Percentiles rank a stretch among this genome's conserved stretches.
phyloP scores from a whole-genome alignment of 176 grass and related monocot species.

The Carex pumila region DNA sequence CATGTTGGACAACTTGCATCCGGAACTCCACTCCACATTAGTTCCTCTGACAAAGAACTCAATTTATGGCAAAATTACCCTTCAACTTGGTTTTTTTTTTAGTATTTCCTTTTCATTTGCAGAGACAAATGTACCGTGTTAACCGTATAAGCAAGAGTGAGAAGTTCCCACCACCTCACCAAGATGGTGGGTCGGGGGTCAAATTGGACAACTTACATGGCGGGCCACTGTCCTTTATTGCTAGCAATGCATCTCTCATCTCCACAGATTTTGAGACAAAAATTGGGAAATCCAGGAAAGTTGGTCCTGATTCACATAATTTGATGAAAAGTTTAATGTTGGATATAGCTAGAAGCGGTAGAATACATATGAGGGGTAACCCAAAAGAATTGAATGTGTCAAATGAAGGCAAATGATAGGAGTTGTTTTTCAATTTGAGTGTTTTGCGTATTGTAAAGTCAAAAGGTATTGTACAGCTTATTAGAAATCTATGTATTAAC shows the following conservation, averaged over 20 bases:
- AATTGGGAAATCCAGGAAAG: background rate
- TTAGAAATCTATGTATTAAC: background rate
- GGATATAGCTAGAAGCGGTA: constrained; percentile 32
- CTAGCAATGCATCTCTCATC: constrained; percentile 22
- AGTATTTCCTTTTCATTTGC: background rate
- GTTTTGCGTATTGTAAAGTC: background rate
- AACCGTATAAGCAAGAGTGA: constrained; percentile 36
- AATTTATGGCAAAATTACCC: background rate
- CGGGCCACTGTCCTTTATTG: constrained; percentile 21
- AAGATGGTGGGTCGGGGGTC: constrained; percentile 32
- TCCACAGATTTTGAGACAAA: constrained; percentile 22
- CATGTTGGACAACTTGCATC: background rate
- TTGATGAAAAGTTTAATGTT: constrained; percentile 24
- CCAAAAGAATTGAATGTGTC: constrained; percentile 19
- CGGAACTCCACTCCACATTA: background rate
- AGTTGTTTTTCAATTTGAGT: background rate
- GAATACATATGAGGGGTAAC: constrained; percentile 1
- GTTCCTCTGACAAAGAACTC: background rate
- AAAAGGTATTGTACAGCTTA: background rate
- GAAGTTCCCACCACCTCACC: constrained; percentile 51
- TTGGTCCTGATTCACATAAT: background rate
- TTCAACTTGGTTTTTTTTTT: background rate
- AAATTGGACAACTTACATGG: constrained; percentile 11
- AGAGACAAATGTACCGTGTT: constrained; percentile 21
- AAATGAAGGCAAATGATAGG: constrained; percentile 6